phyloP scores from a whole-genome alignment of 306 rosid genomes.

The Dalbergia cultrata region DNA sequence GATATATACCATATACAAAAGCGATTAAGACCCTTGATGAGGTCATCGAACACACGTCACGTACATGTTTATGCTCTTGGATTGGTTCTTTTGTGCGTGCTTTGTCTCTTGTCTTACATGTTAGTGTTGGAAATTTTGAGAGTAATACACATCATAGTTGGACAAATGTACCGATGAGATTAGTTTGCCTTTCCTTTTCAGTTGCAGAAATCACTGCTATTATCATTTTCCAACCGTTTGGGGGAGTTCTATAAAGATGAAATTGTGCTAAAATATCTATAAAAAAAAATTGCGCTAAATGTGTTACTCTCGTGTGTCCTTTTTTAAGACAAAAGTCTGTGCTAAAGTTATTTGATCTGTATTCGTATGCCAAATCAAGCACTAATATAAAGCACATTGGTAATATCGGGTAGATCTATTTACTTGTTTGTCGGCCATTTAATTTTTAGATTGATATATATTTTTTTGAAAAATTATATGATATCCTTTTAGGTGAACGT shows the following conservation, averaged over 20 bases:
- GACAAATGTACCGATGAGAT: not conserved
- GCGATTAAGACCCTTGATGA: conserved; percentile 19
- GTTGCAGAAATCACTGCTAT: not conserved
- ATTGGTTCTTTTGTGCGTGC: not conserved
- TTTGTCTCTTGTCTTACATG: conserved; percentile 19
- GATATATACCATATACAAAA: not conserved
- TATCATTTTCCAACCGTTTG: not conserved
- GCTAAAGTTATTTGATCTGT: too few species aligned
- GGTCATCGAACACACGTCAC: conserved; percentile 5
- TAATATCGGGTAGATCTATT: not conserved
- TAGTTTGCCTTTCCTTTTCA: not conserved
- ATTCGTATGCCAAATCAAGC: not conserved
- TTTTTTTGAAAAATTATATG: too few species aligned
- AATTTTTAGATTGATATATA: not conserved
- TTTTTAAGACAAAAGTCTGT: not conserved
- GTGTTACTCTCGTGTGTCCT: not conserved
- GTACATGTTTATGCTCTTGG: not conserved
- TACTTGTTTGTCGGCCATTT: not conserved
- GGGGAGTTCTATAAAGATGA: not conserved
- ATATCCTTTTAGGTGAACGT: too few species aligned
- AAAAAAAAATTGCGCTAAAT: not conserved
- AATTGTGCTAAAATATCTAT: not conserved
- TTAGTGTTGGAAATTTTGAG: not conserved
- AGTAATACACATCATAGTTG: not conserved
- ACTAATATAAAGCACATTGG: not conserved